Evolutionary conservation across 441 rosid genomes (phyloP).

Genomic region (Erodium chrysanthum): DNA sequence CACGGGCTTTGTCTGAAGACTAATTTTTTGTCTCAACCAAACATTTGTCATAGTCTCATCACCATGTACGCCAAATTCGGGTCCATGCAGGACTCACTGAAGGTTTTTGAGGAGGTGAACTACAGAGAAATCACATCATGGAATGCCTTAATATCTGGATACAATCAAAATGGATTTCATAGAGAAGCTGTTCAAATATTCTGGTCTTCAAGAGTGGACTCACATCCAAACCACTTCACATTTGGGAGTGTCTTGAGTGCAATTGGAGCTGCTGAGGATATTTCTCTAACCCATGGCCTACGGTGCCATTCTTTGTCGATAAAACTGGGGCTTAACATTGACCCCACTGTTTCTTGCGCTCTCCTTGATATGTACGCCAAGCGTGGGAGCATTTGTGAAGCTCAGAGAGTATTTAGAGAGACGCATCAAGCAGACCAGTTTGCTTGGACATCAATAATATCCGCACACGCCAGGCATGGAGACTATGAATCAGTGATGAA

Average conservation of each 20-base stretch:
- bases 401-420: slow-evolving; percentile 23
- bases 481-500: slow-evolving; percentile 59
- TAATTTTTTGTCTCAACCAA: too few species aligned
- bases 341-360: slow-evolving; percentile 31
- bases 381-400: slow-evolving; percentile 27
- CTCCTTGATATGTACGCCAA: slow-evolving; percentile 43
- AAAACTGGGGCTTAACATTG: slow-evolving; percentile 21
- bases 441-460: slow-evolving; percentile 35
- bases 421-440: slow-evolving; percentile 23
- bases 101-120: slow-evolving; percentile 49
- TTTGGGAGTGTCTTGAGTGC: slow-evolving; percentile 82
- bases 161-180: slow-evolving; percentile 49
- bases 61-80: slow-evolving; percentile 6
- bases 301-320: slow-evolving; percentile 28
- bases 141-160: slow-evolving; percentile 86
- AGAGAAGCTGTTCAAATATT: slow-evolving; percentile 48
- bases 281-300: slow-evolving; percentile 30
- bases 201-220: slow-evolving; percentile 31
- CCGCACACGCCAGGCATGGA: slow-evolving; percentile 27
- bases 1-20: too few species aligned
- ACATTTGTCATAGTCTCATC: too few species aligned
- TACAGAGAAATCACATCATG: slow-evolving; percentile 49
- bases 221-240: slow-evolving; percentile 58
- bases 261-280: slow-evolving; percentile 33
- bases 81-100: slow-evolving; percentile 46